Evolutionary conservation across 73 alveolate species (phyloP).

Genomic region (Paramecium sonneborni): DNA sequence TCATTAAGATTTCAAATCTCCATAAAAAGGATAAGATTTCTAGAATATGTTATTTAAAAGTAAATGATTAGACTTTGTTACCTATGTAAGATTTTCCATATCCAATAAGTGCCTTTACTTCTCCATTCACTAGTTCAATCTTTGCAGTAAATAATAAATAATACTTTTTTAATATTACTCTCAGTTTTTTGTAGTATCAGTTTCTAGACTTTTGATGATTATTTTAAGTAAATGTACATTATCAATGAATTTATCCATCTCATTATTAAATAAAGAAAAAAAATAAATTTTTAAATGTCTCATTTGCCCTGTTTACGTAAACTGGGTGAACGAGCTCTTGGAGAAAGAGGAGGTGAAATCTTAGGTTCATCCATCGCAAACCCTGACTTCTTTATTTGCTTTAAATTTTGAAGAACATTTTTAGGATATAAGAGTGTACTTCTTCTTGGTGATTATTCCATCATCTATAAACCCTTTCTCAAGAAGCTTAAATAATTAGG

Average conservation of each 20-base stretch:
- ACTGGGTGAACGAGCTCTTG: too few species aligned
- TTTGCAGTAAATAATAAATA: not conserved
- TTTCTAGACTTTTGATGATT: slow-evolving; percentile 19
- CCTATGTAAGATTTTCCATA: not conserved
- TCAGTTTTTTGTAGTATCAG: not conserved
- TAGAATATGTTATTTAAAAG: not conserved
- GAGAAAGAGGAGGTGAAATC: too few species aligned
- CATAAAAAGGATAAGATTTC: not conserved
- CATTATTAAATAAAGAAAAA: not conserved
- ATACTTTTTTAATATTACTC: not conserved
- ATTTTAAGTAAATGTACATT: not conserved
- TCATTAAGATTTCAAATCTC: slow-evolving; percentile 6
- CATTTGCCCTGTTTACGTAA: too few species aligned
- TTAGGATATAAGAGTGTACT: not conserved
- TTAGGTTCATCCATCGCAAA: too few species aligned
- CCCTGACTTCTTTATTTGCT: too few species aligned
- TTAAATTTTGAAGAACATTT: too few species aligned
- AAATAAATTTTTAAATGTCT: too few species aligned
- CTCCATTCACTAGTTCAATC: slow-evolving; percentile 55
- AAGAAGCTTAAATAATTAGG: not conserved
- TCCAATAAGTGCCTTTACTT: not conserved
- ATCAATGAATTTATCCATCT: slow-evolving; percentile 16
- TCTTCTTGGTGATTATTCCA: not conserved
- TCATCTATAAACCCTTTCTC: not conserved
- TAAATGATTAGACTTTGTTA: not conserved